Base-by-base conservation (phyloP, 768 basidiomycete genomes). In the Leucosporidium scottii region DNA sequence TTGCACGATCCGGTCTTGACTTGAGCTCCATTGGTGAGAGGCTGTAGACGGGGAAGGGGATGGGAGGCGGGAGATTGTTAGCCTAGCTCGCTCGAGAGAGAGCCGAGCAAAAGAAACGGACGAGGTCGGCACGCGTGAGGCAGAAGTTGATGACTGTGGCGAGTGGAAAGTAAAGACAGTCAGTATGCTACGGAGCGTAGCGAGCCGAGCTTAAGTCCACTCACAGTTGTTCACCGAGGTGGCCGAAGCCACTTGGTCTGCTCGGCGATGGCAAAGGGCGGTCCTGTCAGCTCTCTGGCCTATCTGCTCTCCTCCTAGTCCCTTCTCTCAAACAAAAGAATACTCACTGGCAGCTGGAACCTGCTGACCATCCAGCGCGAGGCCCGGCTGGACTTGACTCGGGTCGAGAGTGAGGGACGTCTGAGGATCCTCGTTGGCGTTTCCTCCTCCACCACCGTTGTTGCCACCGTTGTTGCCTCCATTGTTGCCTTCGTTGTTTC, bases 1-100 rank as follows among this genome's bases (percentile, higher is more conserved):
- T 86, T 87, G 78, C 85, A 83, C 56, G 84, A 85, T 44, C 83
- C 84, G 44, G 79, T 79, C n/a, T 76, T 74, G 70, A 83, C 80
- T 50, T 75, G 75, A 34, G 67, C 65, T 39, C 84, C 85, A 75
- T 85, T 83, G 53, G 85, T 85, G 74, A 85, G 78, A 20, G 82
- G 82, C 55, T 64, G 61, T 36, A 15, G 17, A 15, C 4, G 25
- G 27, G 18, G 21, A 17, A 21, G 55, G 6, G 7, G 25, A 1
- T n/a, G n/a, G n/a, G n/a, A n/a, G n/a, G n/a, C n/a, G n/a, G n/a
- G n/a, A n/a, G n/a, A n/a, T n/a, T n/a, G n/a, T n/a, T n/a, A n/a
- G n/a, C n/a, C n/a, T 56, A 59, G 36, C 17, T 0, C 25, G 27
- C 34, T 34, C 34, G 10, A 28, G 12, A 8, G 34, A 9, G 27